Evolutionary conservation across 2,329 filamentous ascomycete genomes (phyloP).

Genomic region (Fusarium guadeloupense): DNA sequence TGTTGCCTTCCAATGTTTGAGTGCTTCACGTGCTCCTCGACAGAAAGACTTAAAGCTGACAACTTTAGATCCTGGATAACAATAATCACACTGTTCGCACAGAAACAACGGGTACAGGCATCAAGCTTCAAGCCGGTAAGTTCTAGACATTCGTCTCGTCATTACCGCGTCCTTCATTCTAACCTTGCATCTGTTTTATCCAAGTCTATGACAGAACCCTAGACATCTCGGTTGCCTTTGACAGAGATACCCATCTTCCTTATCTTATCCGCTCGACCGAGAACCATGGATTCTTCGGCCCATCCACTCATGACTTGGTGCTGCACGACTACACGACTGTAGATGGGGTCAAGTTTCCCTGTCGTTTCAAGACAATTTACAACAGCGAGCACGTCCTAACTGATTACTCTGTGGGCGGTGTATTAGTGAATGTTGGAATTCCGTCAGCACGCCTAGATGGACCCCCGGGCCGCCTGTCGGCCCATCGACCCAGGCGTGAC

Average conservation of each 20-base stretch:
- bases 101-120: too few species aligned
- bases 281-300: conserved; percentile 8
- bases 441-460: background rate
- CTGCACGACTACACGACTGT: conserved; percentile 6
- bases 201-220: too few species aligned
- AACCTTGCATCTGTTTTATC: too few species aligned
- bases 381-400: conserved; percentile 6
- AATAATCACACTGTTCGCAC: too few species aligned
- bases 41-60: too few species aligned
- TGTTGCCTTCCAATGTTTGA: too few species aligned
- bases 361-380: conserved; percentile 8
- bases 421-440: conserved; percentile 1
- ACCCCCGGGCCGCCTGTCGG: background rate
- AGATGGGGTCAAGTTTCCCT: conserved; percentile 7
- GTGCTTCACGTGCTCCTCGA: too few species aligned
- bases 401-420: conserved; percentile 6
- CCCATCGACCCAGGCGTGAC: too few species aligned
- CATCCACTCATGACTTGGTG: conserved; percentile 5
- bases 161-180: too few species aligned
- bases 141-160: too few species aligned
- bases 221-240: conserved; percentile 8
- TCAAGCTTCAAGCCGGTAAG: too few species aligned
- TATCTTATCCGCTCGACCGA: conserved; percentile 15
- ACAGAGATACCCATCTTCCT: background rate
- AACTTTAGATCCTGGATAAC: too few species aligned